Conservation (phyloP, 768 basidiomycete genomes). For the Podaxis sp. region DNA sequence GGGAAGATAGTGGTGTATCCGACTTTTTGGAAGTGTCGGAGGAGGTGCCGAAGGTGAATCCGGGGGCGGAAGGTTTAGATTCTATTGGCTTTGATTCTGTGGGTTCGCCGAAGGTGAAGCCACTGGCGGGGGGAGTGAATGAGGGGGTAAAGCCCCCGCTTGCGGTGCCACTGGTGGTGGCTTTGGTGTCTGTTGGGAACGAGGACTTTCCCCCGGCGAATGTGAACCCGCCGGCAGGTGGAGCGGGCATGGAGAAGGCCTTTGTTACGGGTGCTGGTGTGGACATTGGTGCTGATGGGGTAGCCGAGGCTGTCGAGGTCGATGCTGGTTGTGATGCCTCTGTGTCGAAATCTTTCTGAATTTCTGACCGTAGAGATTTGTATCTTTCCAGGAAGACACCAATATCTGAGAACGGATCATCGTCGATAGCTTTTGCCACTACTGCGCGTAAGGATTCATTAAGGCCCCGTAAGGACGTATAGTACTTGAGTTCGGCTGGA, state of each 20-base stretch:
- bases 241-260: slow-evolving; percentile 23
- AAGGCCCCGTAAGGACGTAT: slow-evolving; percentile 67
- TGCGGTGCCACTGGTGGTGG: slow-evolving; percentile 4
- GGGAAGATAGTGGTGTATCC: neutral
- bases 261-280: slow-evolving; percentile 13
- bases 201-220: slow-evolving; percentile 13
- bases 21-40: neutral
- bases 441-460: slow-evolving; percentile 63
- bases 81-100: neutral
- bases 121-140: slow-evolving; percentile 6
- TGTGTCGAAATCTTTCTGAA: slow-evolving; percentile 52
- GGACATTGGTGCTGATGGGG: neutral
- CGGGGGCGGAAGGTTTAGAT: slow-evolving; percentile 4
- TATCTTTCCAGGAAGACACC: slow-evolving; percentile 54
- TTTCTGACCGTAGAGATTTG: slow-evolving; percentile 45
- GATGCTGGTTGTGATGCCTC: slow-evolving; percentile 11
- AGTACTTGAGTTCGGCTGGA: slow-evolving; percentile 47
- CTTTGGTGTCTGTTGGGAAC: slow-evolving; percentile 6
- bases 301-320: neutral
- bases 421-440: slow-evolving; percentile 52
- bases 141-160: slow-evolving; percentile 5
- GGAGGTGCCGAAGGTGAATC: slow-evolving; percentile 7
- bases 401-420: slow-evolving; percentile 70
- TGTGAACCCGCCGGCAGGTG: neutral
- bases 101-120: slow-evolving; percentile 6